Conservation (phyloP, 331 rosid genomes). For the Prunus yedoensis region DNA sequence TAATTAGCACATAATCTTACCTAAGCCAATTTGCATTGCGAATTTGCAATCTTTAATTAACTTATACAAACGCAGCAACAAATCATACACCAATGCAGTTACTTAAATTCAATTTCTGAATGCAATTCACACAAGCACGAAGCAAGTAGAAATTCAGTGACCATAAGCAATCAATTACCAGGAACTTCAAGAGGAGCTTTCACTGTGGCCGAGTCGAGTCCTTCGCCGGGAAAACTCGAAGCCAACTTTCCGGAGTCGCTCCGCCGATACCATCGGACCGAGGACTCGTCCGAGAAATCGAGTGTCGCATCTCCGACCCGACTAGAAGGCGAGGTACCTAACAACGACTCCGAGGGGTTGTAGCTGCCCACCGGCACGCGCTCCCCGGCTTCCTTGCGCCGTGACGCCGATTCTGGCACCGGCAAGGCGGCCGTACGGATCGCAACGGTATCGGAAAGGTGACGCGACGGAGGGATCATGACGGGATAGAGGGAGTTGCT, state of each 20-base stretch:
- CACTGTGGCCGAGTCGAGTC: constrained; percentile 16
- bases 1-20: neutral
- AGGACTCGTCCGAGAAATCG: constrained; percentile 45
- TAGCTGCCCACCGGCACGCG: constrained; percentile 54
- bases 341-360: constrained; percentile 49
- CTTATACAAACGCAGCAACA: neutral
- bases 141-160: neutral
- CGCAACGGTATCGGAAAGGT: constrained; percentile 43
- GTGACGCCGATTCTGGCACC: constrained; percentile 50
- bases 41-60: neutral
- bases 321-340: constrained; percentile 44
- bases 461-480: constrained; percentile 65
- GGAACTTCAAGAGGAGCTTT: constrained; percentile 24
- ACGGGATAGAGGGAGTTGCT: constrained; percentile 49
- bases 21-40: neutral
- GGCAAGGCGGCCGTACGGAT: constrained; percentile 67
- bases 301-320: constrained; percentile 31
- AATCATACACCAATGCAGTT: neutral
- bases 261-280: constrained; percentile 21
- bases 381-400: constrained; percentile 40
- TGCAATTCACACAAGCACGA: neutral
- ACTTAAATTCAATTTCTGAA: neutral
- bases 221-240: constrained; percentile 30
- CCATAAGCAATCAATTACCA: constrained; percentile 17
- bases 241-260: constrained; percentile 32